phyloP scores from a whole-genome alignment of 2,329 filamentous ascomycete species.

The Calonectria ilicicola region DNA sequence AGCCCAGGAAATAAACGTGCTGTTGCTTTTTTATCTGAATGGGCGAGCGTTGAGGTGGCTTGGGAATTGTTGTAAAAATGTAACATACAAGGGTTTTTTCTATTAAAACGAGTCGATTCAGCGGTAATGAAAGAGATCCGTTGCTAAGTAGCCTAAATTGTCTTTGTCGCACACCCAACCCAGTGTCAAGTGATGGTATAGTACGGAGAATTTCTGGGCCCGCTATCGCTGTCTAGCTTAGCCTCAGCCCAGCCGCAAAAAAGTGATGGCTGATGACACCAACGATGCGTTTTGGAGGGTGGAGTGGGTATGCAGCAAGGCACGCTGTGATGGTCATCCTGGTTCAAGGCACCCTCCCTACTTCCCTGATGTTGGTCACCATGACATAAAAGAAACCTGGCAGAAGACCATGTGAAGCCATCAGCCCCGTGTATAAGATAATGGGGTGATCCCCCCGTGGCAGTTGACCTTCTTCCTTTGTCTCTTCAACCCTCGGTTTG shows the following conservation, averaged over 20 bases:
- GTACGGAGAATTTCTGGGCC: not conserved
- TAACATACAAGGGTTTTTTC: constrained; percentile 36
- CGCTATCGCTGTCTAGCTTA: not conserved
- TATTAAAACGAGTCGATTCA: constrained; percentile 19
- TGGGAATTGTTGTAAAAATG: constrained; percentile 39
- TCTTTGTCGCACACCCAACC: not conserved
- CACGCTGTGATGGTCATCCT: constrained; percentile 34
- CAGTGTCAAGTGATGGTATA: not conserved
- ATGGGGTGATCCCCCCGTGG: constrained; percentile 30
- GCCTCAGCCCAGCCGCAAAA: constrained; percentile 8
- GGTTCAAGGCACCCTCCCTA: constrained; percentile 35
- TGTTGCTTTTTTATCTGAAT: constrained; percentile 12
- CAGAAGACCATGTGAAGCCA: constrained; percentile 36
- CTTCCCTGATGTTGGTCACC: constrained; percentile 36
- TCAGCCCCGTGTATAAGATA: constrained; percentile 39
- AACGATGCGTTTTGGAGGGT: constrained; percentile 19
- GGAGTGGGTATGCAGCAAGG: constrained; percentile 34
- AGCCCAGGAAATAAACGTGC: constrained; percentile 54
- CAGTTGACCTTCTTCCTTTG: not conserved
- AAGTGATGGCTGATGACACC: constrained; percentile 2
- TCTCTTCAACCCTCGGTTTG: constrained; percentile 6
- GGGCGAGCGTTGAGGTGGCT: constrained; percentile 26
- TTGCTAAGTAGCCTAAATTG: constrained; percentile 1
- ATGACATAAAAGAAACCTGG: constrained; percentile 43
- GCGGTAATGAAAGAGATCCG: constrained; percentile 10